phyloP scores from a whole-genome alignment of 164 flowering plant species.

The Magnolia changhungtana region DNA sequence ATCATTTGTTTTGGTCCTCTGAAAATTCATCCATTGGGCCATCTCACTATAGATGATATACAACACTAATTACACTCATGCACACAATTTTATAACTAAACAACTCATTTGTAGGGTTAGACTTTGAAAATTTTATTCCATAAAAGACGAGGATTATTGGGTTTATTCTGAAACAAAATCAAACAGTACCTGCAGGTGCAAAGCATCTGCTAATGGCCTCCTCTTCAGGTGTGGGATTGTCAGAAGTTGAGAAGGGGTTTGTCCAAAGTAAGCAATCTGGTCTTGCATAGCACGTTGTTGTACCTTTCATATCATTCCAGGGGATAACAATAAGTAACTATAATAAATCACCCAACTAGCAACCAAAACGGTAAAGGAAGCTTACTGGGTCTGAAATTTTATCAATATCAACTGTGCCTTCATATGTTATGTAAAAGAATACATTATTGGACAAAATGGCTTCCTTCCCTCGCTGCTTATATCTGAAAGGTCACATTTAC shows the following conservation, averaged over 20 bases:
- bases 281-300: constrained; percentile 95
- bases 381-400: constrained; percentile 92
- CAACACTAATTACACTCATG: no score
- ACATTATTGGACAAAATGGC: constrained; percentile 88
- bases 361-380: constrained; percentile 5
- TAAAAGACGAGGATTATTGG: no score
- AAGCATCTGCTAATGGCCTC: constrained; percentile 73
- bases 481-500: constrained; percentile 43
- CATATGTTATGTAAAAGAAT: constrained; percentile 95
- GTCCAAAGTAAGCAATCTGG: constrained; percentile 98
- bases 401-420: constrained; percentile 94
- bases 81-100: no score
- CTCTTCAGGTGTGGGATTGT: constrained; percentile 80
- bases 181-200: constrained; percentile 78
- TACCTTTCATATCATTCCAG: constrained; percentile 37
- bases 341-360: neutral
- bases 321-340: constrained; percentile 12
- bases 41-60: no score
- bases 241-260: constrained; percentile 96
- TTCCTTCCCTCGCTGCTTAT: constrained; percentile 96
- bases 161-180: neutral
- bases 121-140: no score
- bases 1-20: no score
- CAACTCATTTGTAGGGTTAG: no score
- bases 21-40: no score